A percentile compares a stretch with the other conserved stretches of the same genome.
These are phyloP conservation scores for Shiraia sp. DNA, from an alignment of 2,329 filamentous ascomycete genomes.

Conservation along the genomic window DNA sequence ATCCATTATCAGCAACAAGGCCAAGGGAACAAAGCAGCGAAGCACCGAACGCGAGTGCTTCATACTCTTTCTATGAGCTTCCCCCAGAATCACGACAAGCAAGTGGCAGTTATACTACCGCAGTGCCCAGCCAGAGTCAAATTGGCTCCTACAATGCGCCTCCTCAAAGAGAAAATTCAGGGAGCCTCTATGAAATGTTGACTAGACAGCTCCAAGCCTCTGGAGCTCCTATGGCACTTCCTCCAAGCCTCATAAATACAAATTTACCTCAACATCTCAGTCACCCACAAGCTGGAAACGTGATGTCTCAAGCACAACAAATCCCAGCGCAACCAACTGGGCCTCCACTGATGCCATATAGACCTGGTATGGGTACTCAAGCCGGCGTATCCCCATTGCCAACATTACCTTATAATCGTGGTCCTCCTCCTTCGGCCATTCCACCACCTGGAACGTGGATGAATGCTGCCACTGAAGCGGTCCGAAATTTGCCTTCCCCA, in stretches of 20 bases:
- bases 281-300: too few relatives aligned
- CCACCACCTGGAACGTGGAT: background rate
- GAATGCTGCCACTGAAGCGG: constrained; percentile 24
- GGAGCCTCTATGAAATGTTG: too few relatives aligned
- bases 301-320: background rate
- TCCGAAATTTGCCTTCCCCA: constrained; percentile 28
- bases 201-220: too few relatives aligned
- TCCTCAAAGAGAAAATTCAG: too few relatives aligned
- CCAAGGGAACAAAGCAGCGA: constrained; percentile 25
- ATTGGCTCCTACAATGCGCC: too few relatives aligned
- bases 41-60: constrained; percentile 29
- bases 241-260: too few relatives aligned
- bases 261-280: too few relatives aligned
- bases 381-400: constrained; percentile 20
- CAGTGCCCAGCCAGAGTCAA: too few relatives aligned
- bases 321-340: too few relatives aligned
- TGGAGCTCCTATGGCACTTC: too few relatives aligned
- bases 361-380: background rate
- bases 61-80: constrained; percentile 40
- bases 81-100: constrained; percentile 26
- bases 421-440: background rate
- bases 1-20: constrained; percentile 5
- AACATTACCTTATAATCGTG: constrained; percentile 22
- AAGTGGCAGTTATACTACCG: constrained; percentile 16
- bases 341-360: constrained; percentile 8